Evolutionary conservation across 768 basidiomycete species (phyloP), one percentile per base, ranked within the genome.

Genomic region (Pisolithus albus): DNA sequence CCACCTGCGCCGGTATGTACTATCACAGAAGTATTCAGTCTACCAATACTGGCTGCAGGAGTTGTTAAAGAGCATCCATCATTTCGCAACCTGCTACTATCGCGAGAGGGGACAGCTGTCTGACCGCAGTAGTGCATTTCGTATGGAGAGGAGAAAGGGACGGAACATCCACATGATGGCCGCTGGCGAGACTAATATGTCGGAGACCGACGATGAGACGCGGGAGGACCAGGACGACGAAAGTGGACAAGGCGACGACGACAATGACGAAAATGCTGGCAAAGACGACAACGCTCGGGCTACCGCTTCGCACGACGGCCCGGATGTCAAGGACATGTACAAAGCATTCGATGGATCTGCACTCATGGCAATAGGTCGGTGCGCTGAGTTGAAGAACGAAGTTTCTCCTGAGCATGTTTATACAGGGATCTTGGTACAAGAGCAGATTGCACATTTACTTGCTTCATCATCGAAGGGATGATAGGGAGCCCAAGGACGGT

Each of bases 341-440:
- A 85, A 77, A 59, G 72, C 78, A 3, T 72, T 88, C 54, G 83
- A 88, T 57, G 88, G 88, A 4, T 82, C 83, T 9, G 84, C 85
- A 4, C 73, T 89, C 41, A 72, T 89, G 65, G 85, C 80, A 3
- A 73, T 90, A 55, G 85, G 88, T 87, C 32, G 21, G 75, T 67
- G 19, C n/a, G 15, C 24, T n/a, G 18, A 18, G 21, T 47, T 10
- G 7, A 38, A 24, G 7, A 30, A 15, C 23, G 7, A 26, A 15
- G 15, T 47, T 15, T 15, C 52, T 59, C 13, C 34, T 15, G 13
- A 16, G 53, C 21, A 34, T 34, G 2, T n/a, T 7, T 38, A 23
- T 46, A 10, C 36, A 85, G 86, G 85, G 1, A 81, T 88, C 70
- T 63, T 88, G 19, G 64, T 88, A 15, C 85, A 88, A 55, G 84